Conservation (phyloP, 192 early-diverging fungal genomes). For the Dissophora ornata region DNA sequence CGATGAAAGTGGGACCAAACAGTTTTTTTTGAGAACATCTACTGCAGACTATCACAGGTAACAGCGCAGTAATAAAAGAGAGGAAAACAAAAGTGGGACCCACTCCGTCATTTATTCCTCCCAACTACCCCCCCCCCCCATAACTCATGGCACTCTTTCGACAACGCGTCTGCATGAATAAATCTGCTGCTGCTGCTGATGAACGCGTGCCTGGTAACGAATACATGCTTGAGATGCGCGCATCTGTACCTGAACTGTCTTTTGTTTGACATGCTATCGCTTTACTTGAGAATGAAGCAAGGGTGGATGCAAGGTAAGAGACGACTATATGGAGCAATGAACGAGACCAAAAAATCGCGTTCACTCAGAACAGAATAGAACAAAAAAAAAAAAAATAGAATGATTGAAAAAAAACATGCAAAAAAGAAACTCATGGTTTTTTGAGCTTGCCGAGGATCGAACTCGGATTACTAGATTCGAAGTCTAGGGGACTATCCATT, state of each 20-base stretch:
- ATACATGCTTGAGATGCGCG: conserved; percentile 4
- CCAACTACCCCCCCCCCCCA: too few relatives aligned
- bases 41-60: too few relatives aligned
- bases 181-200: conserved; percentile 8
- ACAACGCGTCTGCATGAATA: too few relatives aligned
- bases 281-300: too few relatives aligned
- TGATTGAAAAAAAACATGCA: not conserved
- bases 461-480: conserved; percentile 59
- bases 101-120: conserved; percentile 10
- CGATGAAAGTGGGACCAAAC: too few relatives aligned
- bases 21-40: too few relatives aligned
- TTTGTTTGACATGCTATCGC: conserved; percentile 19
- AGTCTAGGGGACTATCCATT: conserved; percentile 59
- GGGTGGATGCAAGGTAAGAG: too few relatives aligned
- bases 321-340: not conserved
- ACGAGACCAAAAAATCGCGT: not conserved
- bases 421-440: conserved; percentile 10
- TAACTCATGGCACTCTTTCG: too few relatives aligned
- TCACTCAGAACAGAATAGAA: too few relatives aligned
- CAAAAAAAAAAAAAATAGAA: too few relatives aligned
- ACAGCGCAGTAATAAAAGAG: conserved; percentile 2
- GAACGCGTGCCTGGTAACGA: not conserved
- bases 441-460: conserved; percentile 59
- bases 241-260: conserved; percentile 17
- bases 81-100: not conserved